These are phyloP conservation scores for Aureobasidium uvarum DNA, from an alignment of 2,329 filamentous ascomycete species.

Conservation along the genomic window DNA sequence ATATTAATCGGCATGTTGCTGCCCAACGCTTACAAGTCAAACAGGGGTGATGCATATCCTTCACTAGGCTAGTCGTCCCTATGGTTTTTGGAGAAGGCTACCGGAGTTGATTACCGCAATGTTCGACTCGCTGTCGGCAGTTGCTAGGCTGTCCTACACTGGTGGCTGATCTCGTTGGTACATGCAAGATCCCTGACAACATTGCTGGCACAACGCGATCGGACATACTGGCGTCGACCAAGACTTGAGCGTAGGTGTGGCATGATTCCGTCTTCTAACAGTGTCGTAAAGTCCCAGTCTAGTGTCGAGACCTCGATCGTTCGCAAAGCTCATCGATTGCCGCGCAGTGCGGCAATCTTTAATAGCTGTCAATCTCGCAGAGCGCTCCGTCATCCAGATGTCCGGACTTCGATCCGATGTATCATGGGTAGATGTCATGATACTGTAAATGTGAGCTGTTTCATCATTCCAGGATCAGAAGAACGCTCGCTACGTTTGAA, in stretches of 20 bases:
- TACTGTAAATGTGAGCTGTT: not conserved
- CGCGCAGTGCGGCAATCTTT: not conserved
- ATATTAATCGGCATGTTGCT: not conserved
- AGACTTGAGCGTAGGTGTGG: not conserved
- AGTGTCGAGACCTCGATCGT: not conserved
- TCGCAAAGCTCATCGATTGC: not conserved
- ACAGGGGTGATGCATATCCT: constrained; percentile 2
- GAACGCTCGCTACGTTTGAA: not conserved
- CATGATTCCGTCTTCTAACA: not conserved
- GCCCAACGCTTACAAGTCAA: constrained; percentile 15
- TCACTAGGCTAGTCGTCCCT: not conserved
- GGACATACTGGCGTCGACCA: not conserved
- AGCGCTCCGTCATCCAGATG: not conserved
- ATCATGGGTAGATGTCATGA: not conserved
- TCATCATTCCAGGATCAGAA: not conserved
- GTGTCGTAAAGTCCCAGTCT: not conserved
- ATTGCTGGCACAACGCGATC: not conserved
- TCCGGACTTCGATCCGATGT: not conserved
- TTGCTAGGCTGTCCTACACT: not conserved
- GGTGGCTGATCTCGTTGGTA: not conserved
- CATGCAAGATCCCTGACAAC: not conserved
- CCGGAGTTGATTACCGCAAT: not conserved
- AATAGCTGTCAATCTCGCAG: not conserved
- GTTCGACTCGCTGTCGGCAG: not conserved
- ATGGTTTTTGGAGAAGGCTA: not conserved